phyloP scores from a whole-genome alignment of 805 yeast genomes.

The Jamesozyma jinghongensis region DNA sequence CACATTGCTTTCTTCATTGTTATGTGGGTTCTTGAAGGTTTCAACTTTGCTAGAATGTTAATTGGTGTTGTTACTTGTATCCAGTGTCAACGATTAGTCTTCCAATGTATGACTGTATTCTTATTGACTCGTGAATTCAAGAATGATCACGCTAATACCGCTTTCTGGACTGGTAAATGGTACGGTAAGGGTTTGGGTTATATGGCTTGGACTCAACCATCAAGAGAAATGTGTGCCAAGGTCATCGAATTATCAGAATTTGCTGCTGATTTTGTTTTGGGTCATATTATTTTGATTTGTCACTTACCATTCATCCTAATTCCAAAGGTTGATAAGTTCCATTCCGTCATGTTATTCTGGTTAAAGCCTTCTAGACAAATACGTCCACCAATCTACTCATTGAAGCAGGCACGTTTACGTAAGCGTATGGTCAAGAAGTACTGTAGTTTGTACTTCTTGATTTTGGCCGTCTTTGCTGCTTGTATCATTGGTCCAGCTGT shows the following conservation, averaged over 20 bases:
- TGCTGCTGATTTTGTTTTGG: conserved; percentile 92
- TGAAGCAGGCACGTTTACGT: conserved; percentile 92
- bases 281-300: conserved; percentile 77
- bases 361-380: conserved; percentile 93
- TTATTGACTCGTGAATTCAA: conserved; percentile 91
- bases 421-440: conserved; percentile 96
- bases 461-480: conserved; percentile 61
- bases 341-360: conserved; percentile 98
- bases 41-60: conserved; percentile 78
- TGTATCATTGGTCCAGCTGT: conserved; percentile 88
- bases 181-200: conserved; percentile 88
- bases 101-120: conserved; percentile 71
- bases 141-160: conserved; percentile 90
- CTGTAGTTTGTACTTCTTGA: conserved; percentile 65
- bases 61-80: conserved; percentile 78
- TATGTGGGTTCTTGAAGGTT: conserved; percentile 95
- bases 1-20: conserved; percentile 85
- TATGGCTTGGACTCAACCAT: conserved; percentile 91
- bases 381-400: conserved; percentile 94
- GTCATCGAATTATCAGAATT: conserved; percentile 89
- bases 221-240: conserved; percentile 92
- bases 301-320: conserved; percentile 81
- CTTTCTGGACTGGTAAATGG: conserved; percentile 99
- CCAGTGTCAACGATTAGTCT: conserved; percentile 77
- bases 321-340: conserved; percentile 94